Evolutionary conservation across 768 basidiomycete species (phyloP).

Genomic region (Termitomyces sp.): DNA sequence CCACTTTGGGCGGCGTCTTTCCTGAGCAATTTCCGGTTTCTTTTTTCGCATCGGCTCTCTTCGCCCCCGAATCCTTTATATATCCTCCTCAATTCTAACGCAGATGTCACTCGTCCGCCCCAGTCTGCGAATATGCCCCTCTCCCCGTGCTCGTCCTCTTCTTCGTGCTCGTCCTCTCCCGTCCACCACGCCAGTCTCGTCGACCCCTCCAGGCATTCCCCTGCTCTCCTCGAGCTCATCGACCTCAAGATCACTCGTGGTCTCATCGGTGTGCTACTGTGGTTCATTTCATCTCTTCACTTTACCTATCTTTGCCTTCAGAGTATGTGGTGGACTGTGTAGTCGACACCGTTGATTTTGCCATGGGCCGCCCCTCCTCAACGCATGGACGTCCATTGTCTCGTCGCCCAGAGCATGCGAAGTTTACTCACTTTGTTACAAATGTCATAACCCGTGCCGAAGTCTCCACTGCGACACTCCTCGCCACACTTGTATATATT

Average conservation of each 20-base stretch:
- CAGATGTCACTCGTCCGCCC: conserved; percentile 14
- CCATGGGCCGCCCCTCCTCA: conserved; percentile 61
- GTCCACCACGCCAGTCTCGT: conserved; percentile 52
- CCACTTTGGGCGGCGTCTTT: conserved; percentile 16
- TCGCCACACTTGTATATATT: conserved; percentile 74
- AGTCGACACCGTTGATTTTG: conserved; percentile 71
- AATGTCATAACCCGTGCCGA: conserved; percentile 73
- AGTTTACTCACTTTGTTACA: conserved; percentile 63
- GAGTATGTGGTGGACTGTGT: conserved; percentile 71
- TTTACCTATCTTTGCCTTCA: conserved; percentile 22
- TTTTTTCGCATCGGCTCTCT: conserved; percentile 29
- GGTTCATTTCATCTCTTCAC: not conserved
- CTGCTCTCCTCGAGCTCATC: conserved; percentile 65
- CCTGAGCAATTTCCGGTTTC: conserved; percentile 21
- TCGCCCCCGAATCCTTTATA: conserved; percentile 31
- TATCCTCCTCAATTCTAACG: conserved; percentile 22
- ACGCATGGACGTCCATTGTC: conserved; percentile 45
- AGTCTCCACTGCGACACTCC: conserved; percentile 64
- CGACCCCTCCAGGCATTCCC: conserved; percentile 59
- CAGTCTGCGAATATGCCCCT: conserved; percentile 17
- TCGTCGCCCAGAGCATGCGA: conserved; percentile 47
- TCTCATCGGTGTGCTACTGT: conserved; percentile 57
- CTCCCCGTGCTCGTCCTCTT: conserved; percentile 22
- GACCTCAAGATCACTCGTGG: conserved; percentile 58
- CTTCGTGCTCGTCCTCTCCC: conserved; percentile 26